These are phyloP conservation scores for Nicotiana sylvestris DNA, from an alignment of 257 asterid genomes.

Conservation along the genomic window DNA sequence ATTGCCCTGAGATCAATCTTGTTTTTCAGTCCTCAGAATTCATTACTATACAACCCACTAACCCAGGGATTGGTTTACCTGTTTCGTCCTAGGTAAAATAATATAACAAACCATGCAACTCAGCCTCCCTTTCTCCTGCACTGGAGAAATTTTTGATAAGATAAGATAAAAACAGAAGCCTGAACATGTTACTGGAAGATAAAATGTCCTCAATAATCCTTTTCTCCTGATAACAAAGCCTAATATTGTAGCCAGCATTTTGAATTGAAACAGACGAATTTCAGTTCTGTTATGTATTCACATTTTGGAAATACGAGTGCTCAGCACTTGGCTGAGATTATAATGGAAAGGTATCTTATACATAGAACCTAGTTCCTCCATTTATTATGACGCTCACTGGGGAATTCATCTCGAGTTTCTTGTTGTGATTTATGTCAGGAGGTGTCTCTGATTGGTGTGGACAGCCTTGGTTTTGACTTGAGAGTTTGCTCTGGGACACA, in stretches of 20 bases:
- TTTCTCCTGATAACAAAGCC: background rate
- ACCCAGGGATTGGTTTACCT: background rate
- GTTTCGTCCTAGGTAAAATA: background rate
- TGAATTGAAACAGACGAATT: background rate
- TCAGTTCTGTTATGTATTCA: background rate
- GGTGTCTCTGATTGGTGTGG: conserved; percentile 78
- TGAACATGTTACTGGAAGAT: conserved; percentile 7
- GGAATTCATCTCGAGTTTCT: conserved; percentile 14
- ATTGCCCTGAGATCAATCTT: background rate
- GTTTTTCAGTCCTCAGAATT: background rate
- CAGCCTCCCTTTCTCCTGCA: background rate
- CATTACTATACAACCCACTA: background rate
- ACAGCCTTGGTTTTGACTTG: conserved; percentile 91
- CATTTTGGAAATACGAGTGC: background rate
- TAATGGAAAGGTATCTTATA: background rate
- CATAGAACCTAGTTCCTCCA: background rate
- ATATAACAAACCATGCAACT: background rate
- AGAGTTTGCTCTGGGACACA: conserved; percentile 89
- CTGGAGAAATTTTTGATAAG: background rate
- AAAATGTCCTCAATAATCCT: background rate
- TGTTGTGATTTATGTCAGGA: conserved; percentile 50
- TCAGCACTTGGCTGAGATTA: background rate
- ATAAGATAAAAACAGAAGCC: background rate
- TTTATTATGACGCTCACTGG: background rate
- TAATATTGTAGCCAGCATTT: background rate